Evolutionary conservation across 208 protist species (phyloP), one percentile per base, ranked within the genome.

Genomic region (Herpetomonas tarakana): DNA sequence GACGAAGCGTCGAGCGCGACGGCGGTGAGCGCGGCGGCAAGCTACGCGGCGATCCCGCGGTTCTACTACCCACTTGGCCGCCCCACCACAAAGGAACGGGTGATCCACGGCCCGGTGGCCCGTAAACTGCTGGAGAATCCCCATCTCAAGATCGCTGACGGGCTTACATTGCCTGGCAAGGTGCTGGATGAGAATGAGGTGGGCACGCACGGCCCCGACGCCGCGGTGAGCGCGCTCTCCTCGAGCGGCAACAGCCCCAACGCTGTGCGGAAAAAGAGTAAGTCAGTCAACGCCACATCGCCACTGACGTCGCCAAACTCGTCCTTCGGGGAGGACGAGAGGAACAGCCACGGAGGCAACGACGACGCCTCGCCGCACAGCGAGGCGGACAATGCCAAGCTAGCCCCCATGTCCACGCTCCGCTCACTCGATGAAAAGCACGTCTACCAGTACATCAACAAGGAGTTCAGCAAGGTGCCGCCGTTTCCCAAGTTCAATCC

Each of bases 41-140:
- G 75, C 49, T 82, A 82, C 59, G 71, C 83, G 3, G 76, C 87
- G 24, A 94, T 96, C 44, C 91, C 91, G 2, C 85, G 74, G 21
- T 96, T 96, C 62, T 96, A 93, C 72, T 93, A 85, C 51, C 82
- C 88, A 0, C 50, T 81, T 6, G 91, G 91, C 0, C 25, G 60
- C 21, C 76, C 73, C 16, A 74, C 58, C 31, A 66, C 58, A 25
- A 19, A 50, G 27, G 83, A 80, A 55, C 65, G 72, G 39, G 39
- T 78, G 21, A 67, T 94, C 46, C 74, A 65, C 58, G 82, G 75
- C 2, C 75, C 79, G 22, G 35, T 76, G 3, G 70, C 62, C 19
- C 71, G 50, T 25, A 83, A 72, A 41, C 58, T 47, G 26, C 71
- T 80, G 44, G 78, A 87, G 41, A 92, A 93, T 58, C 83, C 86